Evolutionary conservation across 257 asterid genomes (phyloP).

Genomic region (Misopates orontium): DNA sequence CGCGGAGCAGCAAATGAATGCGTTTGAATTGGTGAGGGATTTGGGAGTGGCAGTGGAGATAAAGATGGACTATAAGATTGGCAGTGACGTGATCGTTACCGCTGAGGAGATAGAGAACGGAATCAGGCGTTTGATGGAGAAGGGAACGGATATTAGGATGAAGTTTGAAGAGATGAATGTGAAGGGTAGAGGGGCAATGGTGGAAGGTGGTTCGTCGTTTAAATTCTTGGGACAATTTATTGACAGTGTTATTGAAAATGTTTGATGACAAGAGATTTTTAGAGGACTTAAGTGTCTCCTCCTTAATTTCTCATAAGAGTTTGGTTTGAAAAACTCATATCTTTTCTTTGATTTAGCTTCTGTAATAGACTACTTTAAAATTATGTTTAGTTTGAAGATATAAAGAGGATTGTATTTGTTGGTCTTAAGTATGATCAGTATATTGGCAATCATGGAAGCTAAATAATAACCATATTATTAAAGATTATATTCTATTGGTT

Average conservation of each 20-base stretch:
- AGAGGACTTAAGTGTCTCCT: too few species aligned
- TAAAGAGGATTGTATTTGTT: too few species aligned
- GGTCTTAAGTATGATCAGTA: too few species aligned
- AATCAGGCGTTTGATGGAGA: conserved; percentile 36
- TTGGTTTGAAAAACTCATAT: too few species aligned
- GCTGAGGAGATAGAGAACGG: too few species aligned
- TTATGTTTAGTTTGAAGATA: too few species aligned
- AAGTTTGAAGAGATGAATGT: conserved; percentile 44
- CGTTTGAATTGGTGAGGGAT: conserved; percentile 42
- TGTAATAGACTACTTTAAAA: too few species aligned
- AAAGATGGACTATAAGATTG: conserved; percentile 31
- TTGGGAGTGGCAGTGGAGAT: conserved; percentile 38
- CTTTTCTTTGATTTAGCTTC: too few species aligned
- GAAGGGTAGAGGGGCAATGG: conserved; percentile 37
- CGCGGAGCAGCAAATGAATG: conserved; percentile 51
- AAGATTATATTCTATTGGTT: too few species aligned
- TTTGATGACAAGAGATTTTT: background rate
- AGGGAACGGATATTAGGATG: conserved; percentile 16
- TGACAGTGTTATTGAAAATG: conserved; percentile 31
- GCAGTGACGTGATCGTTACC: conserved; percentile 20
- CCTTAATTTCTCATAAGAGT: too few species aligned
- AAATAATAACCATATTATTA: too few species aligned
- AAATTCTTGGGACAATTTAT: conserved; percentile 31
- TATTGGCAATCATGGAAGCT: too few species aligned
- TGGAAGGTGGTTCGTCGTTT: conserved; percentile 57